Evolutionary conservation across 306 rosid genomes (phyloP), one percentile per base, ranked within the genome.

Genomic region (Begonia loranthoides): DNA sequence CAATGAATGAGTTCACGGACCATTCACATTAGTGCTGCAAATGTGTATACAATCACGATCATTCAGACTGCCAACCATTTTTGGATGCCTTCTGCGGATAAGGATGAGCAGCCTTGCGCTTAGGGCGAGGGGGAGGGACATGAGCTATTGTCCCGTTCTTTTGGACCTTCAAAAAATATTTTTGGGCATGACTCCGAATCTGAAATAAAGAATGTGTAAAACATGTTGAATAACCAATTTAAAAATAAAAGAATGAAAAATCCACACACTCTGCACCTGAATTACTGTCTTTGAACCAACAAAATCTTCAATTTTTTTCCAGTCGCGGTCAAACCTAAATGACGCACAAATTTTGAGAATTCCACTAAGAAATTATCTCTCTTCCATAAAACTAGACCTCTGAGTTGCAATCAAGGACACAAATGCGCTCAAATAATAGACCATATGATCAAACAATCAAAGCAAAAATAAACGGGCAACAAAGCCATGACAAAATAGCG

Each of bases 101-200:
- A 62, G 96, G 96, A 76, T 84, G 94, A 54, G 92, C 33, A 41
- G 96, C 94, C 77, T 81, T 87, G 69, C 94, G 94, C 79, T 87
- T 87, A 12, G 96, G 96, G 41, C 94, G 87, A 0, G 96, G 96
- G 51, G 96, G 96, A 78, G 96, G 96, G 36, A 87, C 96, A 59
- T 87, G 96, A 10, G 93, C 96, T 1, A 70, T 39, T 8, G 94
- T 72, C 52, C 92, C 94, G 53, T 77, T 87, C 80, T 84, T 83
- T 53, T 87, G 96, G 52, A 87, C 94, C 64, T 87, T 84, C 74
- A 83, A 70, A 66, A 87, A 87, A 65, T 87, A 87, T 49, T 84
- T 87, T 67, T 87, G 96, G 41, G 96, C 94, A 60, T 87, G 96
- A 71, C 94, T 87, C 49, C 96, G 71, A 62, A 87, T 87, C 96